Evolutionary conservation across 2,329 filamentous ascomycete genomes (phyloP), one percentile per base, ranked within the genome.

Genomic region (Aspergillus sp.): DNA sequence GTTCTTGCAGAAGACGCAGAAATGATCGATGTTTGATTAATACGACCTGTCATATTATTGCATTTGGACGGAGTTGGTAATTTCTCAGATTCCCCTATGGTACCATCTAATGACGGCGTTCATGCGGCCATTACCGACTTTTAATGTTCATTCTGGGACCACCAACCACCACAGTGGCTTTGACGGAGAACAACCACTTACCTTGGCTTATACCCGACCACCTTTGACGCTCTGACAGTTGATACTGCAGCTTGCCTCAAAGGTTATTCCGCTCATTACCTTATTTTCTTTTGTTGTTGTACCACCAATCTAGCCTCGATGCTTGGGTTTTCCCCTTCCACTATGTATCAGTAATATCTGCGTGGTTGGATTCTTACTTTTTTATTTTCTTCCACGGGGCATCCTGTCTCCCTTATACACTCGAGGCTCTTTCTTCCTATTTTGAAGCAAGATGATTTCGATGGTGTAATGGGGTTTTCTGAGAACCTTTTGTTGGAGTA

Each of bases 11-110:
- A 81, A 64, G 80, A 83, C 70, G 80, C 83, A 45, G 85, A 88
- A 71, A 87, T 87, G 83, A 83, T 85, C 73, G 85, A 88, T 70
- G 79, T 82, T 64, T 81, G 70, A 77, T 62, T 61, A 65, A 50
- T 55, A 59, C 49, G 61, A 54, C 61, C 55, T 66, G 60, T 65
- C 59, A 59, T 60, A 65, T 69, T 62, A 59, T 63, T 69, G 67
- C 69, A 73, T 71, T 69, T 68, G 66, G 63, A 67, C 55, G 68
- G 68, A 68, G 66, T 71, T 69, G 63, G 60, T 57, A 60, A 62
- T 61, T 65, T 67, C 58, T 44, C 63, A 20, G 41, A 62, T 63
- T 57, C 42, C 44, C 50, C 32, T 38, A 60, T 58, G 61, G 53
- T 61, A 62, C 59, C 62, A 64, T 65, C 62, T 62, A 64, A 63